Conservation (phyloP, 163 green algal genomes). For the Scenedesmus sp. region DNA sequence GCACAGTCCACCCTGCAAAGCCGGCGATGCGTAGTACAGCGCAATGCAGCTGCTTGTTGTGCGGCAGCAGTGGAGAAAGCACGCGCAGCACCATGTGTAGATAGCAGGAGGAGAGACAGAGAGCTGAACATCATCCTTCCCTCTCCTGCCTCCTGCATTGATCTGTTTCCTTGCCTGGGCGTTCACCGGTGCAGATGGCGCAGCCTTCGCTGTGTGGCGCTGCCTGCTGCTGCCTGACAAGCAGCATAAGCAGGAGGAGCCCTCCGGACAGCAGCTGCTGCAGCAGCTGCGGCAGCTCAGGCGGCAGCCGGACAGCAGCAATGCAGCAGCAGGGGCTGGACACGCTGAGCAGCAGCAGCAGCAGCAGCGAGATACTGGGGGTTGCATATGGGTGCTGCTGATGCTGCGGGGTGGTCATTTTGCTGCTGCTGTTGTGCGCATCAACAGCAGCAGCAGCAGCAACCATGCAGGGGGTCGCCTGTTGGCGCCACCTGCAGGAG, state of each 20-base stretch:
- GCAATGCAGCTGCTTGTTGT: neutral
- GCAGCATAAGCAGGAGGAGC: slow-evolving; percentile 48
- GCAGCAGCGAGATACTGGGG: slow-evolving; percentile 6
- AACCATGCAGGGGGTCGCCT: neutral
- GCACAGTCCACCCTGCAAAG: too few relatives aligned
- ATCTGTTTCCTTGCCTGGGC: neutral
- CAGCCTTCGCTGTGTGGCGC: slow-evolving; percentile 73
- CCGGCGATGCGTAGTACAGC: too few relatives aligned
- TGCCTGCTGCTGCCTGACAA: slow-evolving; percentile 68
- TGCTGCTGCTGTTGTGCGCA: slow-evolving; percentile 81
- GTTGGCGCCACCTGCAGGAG: neutral
- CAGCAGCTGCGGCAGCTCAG: slow-evolving; percentile 60
- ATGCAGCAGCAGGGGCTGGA: slow-evolving; percentile 44
- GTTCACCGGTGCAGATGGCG: slow-evolving; percentile 63
- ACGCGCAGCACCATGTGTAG: neutral
- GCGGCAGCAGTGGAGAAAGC: neutral
- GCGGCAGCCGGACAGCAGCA: slow-evolving; percentile 22
- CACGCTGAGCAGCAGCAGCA: slow-evolving; percentile 28
- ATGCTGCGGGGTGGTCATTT: slow-evolving; percentile 92
- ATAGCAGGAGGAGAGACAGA: too few relatives aligned
- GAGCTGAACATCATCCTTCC: too few relatives aligned
- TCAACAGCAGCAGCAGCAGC: slow-evolving; percentile 42
- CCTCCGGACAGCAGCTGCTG: slow-evolving; percentile 52
- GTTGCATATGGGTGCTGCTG: slow-evolving; percentile 81
- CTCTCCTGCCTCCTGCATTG: too few relatives aligned